Evolutionary conservation across 352 stramenopile species (phyloP), one percentile per base, ranked within the genome.

Genomic region (Globisporangium yorkense): DNA sequence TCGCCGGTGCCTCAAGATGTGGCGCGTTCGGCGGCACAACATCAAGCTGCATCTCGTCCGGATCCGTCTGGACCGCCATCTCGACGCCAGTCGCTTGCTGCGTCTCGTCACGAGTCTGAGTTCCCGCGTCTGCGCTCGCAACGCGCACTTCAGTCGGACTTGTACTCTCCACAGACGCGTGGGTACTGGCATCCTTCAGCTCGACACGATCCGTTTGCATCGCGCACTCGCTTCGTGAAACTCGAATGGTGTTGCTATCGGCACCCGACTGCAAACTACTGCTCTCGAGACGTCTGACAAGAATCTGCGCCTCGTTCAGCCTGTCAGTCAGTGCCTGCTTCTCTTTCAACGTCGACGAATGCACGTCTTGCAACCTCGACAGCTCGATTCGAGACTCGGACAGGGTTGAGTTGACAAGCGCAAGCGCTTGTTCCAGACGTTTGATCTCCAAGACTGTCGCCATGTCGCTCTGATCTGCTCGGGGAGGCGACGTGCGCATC

Each of bases 321-420:
- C 74, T 67, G 45, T 71, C 67, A 6, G 61, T 43, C 13, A 88
- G 41, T 39, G 54, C 47, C 39, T 81, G 66, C 44, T 89, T 88
- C 45, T 87, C 72, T 43, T 67, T 72, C 33, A 88, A 51, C 9
- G 71, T 45, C 21, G 46, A 44, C 21, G 74, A 60, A 45, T 88
- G 68, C 12, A 59, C 53, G 2, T 68, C 56, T 60, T 92, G 77
- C 0, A 82, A 46, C 31, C 67, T 65, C 53, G 66, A 44, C n/a
- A 92, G 39, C 51, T 88, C 80, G 35, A 70, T 51, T 53, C 77
- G 66, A 21, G 75, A 68, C 5, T 52, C 46, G 1, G 60, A 53
- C 4, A 92, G 67, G 7, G 83, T 64, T 10, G 56, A 53, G 41
- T 77, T 88, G 3, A 80, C 61, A 24, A 66, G 41, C 29, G 77